Evolutionary conservation across 1,284 basidiomycete genomes (phyloP), one percentile per base, ranked within the genome.

Genomic region (Clitocybe nebularis): DNA sequence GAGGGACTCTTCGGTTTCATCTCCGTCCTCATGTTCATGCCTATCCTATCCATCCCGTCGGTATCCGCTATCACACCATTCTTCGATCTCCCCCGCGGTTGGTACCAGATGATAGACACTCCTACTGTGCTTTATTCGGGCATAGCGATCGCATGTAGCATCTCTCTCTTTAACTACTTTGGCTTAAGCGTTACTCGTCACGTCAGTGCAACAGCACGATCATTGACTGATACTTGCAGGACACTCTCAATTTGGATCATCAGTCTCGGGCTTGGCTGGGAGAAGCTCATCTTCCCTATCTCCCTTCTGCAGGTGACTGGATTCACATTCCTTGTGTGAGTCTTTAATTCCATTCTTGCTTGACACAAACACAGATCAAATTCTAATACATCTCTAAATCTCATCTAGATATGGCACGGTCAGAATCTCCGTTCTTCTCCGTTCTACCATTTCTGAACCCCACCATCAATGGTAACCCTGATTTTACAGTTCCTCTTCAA

Each of bases 131-230:
- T 93, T 35, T 80, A 79, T 60, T 84, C 85, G 36, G 82, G 81
- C 11, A 60, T 95, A 36, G 85, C 81, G 35, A 90, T 93, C 58
- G 88, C 89, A 36, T 66, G 79, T 57, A 84, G 79, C 46, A 98
- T 98, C 51, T 77, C 91, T n/a, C 68, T 93, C 17, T 99, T 95
- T 81, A 99, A 99, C 70, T 94, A 84, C 66, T 96, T 93, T 57
- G 93, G 95, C 4, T 68, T 98, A 33, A 89, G 85, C 59, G 93
- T 99, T 43, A 99, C 95, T 5, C 79, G 84, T 51, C 81, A 89
- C 57, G 88, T 93, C 48, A 91, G 82, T 62, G 92, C 93, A 28
- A 94, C 91, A 1, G 89, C 89, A 14, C 77, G 93, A 47, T 89
- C 84, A 47, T 78, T 96, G 38, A 92, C 94, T 35, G 96, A 99